Conservation (phyloP, 2,329 filamentous ascomycete species). For the Dactylellina cionopaga region DNA sequence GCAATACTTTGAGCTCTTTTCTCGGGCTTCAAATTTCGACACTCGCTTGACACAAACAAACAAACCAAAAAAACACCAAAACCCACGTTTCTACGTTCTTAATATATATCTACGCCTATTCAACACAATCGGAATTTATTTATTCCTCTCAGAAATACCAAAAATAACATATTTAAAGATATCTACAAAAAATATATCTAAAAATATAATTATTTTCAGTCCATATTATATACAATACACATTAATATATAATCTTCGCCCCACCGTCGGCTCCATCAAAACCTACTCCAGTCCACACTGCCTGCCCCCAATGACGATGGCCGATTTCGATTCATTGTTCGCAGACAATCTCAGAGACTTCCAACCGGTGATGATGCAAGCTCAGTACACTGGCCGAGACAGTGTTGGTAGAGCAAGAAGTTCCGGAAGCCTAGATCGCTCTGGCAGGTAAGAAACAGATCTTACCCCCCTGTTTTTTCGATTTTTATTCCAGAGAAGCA, state of each 20-base stretch:
- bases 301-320: slow-evolving; percentile 36
- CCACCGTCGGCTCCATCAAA: too few species aligned
- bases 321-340: slow-evolving; percentile 48
- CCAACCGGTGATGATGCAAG: slow-evolving; percentile 50
- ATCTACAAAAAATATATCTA: too few species aligned
- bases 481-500: background rate
- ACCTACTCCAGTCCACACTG: background rate
- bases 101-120: slow-evolving; percentile 3
- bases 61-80: background rate
- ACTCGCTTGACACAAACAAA: slow-evolving; percentile 41
- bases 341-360: slow-evolving; percentile 50
- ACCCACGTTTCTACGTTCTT: slow-evolving; percentile 26
- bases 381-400: slow-evolving; percentile 37
- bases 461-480: background rate
- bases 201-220: too few species aligned
- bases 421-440: slow-evolving; percentile 32
- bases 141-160: background rate
- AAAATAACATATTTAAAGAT: too few species aligned
- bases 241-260: too few species aligned
- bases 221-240: too few species aligned
- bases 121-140: background rate
- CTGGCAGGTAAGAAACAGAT: slow-evolving; percentile 46
- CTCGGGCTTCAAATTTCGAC: slow-evolving; percentile 38
- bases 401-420: slow-evolving; percentile 40
- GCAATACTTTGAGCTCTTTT: slow-evolving; percentile 32